These are phyloP conservation scores for Trichoderma erinaceum DNA, from an alignment of 495 filamentous ascomycete species.

Conservation along the genomic window DNA sequence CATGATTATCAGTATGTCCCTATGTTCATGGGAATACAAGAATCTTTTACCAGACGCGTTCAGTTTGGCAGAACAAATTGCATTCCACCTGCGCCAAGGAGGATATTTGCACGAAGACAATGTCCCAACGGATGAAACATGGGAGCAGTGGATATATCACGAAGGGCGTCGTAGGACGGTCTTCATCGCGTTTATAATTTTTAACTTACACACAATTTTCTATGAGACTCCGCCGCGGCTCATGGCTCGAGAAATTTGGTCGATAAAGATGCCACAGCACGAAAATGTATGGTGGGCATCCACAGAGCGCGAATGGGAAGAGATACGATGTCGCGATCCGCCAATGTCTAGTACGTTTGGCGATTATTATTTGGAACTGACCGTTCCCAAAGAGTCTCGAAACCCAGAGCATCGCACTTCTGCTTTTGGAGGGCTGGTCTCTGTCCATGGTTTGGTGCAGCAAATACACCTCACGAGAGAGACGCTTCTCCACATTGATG, in stretches of 20 bases:
- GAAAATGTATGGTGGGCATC: slow-evolving; percentile 37
- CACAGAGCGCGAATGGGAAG: slow-evolving; percentile 47
- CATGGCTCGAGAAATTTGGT: neutral
- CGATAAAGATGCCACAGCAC: slow-evolving; percentile 30
- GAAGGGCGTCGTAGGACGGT: slow-evolving; percentile 49
- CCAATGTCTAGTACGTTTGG: neutral
- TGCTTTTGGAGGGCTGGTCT: slow-evolving; percentile 21
- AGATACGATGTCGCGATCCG: neutral
- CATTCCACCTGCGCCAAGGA: slow-evolving; percentile 36
- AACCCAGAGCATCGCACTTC: slow-evolving; percentile 33
- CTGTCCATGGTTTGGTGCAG: slow-evolving; percentile 49
- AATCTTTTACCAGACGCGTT: slow-evolving; percentile 46
- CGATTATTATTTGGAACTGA: neutral
- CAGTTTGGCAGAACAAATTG: slow-evolving; percentile 44
- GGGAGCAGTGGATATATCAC: slow-evolving; percentile 45
- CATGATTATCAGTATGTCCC: slow-evolving; percentile 43
- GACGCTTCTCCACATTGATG: neutral
- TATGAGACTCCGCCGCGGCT: slow-evolving; percentile 51
- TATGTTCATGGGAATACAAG: slow-evolving; percentile 50
- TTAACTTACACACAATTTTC: slow-evolving; percentile 50
- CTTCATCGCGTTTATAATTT: slow-evolving; percentile 49
- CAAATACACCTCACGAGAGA: slow-evolving; percentile 30
- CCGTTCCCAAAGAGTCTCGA: neutral
- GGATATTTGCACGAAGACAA: slow-evolving; percentile 25
- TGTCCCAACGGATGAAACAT: slow-evolving; percentile 31